These are phyloP conservation scores for Eucalyptus viminalis DNA, from an alignment of 345 rosid genomes.

Conservation along the genomic window DNA sequence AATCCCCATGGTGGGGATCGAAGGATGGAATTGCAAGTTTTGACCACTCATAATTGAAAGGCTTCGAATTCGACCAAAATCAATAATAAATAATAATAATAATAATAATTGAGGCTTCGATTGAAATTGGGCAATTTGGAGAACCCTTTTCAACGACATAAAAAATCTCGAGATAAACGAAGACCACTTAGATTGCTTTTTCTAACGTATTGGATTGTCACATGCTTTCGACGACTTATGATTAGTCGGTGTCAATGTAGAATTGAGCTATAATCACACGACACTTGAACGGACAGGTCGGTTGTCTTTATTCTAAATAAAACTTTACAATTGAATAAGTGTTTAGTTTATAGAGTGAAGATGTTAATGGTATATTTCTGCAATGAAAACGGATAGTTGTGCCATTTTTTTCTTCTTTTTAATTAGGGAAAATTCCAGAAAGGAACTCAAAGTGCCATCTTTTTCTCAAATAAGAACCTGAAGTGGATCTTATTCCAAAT, in stretches of 20 bases:
- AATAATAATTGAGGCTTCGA: neutral
- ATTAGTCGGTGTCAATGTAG: neutral
- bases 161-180: neutral
- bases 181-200: rapidly evolving
- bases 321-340: neutral
- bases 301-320: neutral
- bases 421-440: neutral
- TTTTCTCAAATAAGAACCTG: too few relatives aligned
- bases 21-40: neutral
- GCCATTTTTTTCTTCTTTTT: neutral
- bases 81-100: neutral
- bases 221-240: rapidly evolving
- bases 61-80: neutral
- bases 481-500: too few relatives aligned
- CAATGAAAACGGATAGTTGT: neutral
- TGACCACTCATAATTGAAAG: neutral
- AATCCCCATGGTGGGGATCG: neutral
- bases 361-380: neutral
- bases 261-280: neutral
- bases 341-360: neutral
- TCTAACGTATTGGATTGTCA: neutral
- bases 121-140: neutral
- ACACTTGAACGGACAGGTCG: neutral
- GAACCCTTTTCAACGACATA: neutral
- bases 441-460: too few relatives aligned